Base-by-base conservation (phyloP, 495 filamentous ascomycete genomes). In the Aspergillus hancockii region DNA sequence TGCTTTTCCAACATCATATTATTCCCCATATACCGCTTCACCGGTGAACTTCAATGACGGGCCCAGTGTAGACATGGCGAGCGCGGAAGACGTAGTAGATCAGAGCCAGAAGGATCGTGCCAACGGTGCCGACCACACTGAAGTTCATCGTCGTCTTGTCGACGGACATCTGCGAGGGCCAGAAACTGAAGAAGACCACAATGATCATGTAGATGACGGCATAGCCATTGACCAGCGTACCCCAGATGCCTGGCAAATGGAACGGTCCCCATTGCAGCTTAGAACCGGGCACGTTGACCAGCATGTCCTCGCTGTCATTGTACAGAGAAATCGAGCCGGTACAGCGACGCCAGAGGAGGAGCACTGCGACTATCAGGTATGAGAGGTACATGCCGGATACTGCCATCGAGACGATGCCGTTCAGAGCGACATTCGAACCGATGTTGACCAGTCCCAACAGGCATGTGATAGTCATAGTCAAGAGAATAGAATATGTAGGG, bases 191-290 rank as follows among this genome's bases (percentile, higher is more conserved):
- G 41, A 75, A 72, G 18, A 78, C 61, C 14, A 74, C 70, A 21
- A 78, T 72, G 16, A 62, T 62, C 10, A 73, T 71, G 49, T 72
- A 78, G 5, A 67, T 59, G 13, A 75, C 58, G 2, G 72, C 59
- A 52, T 77, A 74, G 3, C 63, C 58, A 43, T 84, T 83, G 57
- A 81, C 71, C 12, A 72, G 10, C 0, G 77, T 69, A 0, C 81
- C 81, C 16, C 75, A 62, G 9, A 75, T 64, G 4, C 78, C 81
- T 1, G 74, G 76, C 1, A 81, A 46, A 19, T 70, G 75, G 63
- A 79, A 84, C 0, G 79, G 76, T 14, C 81, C 81, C 80, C 79
- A 83, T 18, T 69, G 62, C 6, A 78, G 61, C 28, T 67, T 66
- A 10, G 60, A 62, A 4, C 64, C 66, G 19, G 66, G 60, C 0